Evolutionary conservation across 345 rosid genomes (phyloP).

Genomic region (Hirschfeldia incana): DNA sequence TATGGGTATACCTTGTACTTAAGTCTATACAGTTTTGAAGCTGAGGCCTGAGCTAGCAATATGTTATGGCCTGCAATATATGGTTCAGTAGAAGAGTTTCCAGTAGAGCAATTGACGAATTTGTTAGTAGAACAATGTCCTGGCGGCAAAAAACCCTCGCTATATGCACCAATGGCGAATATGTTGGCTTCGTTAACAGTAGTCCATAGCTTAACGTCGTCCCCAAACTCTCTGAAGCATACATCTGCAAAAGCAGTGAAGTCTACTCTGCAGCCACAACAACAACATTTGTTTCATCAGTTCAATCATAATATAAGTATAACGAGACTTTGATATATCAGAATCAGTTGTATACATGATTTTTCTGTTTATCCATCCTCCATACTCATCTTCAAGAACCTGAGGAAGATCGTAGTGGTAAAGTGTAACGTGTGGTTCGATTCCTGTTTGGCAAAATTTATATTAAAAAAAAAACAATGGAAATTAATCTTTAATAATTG

Average conservation of each 20-base stretch:
- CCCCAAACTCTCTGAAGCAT: slow-evolving; percentile 80
- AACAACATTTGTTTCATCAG: not conserved
- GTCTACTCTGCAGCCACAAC: slow-evolving; percentile 58
- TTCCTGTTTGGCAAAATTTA: slow-evolving; percentile 26
- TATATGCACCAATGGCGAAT: slow-evolving; percentile 42
- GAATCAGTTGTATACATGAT: slow-evolving; percentile 43
- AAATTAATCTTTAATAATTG: too few relatives aligned
- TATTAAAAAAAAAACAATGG: too few relatives aligned
- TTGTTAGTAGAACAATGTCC: slow-evolving; percentile 45
- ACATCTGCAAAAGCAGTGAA: slow-evolving; percentile 72
- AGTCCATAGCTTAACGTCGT: slow-evolving; percentile 65
- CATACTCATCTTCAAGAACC: slow-evolving; percentile 71
- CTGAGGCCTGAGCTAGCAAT: slow-evolving; percentile 70
- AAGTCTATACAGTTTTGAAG: slow-evolving; percentile 54
- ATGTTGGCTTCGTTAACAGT: slow-evolving; percentile 72
- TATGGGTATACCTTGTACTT: slow-evolving; percentile 52
- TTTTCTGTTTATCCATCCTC: slow-evolving; percentile 61
- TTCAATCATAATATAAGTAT: too few relatives aligned
- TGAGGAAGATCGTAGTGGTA: slow-evolving; percentile 66
- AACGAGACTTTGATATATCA: too few relatives aligned
- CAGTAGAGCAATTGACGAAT: slow-evolving; percentile 37
- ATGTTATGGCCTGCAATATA: slow-evolving; percentile 64
- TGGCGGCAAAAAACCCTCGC: slow-evolving; percentile 40
- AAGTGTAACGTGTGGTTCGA: slow-evolving; percentile 63
- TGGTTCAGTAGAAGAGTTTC: slow-evolving; percentile 78